Base-by-base conservation (phyloP, 1,284 basidiomycete genomes). In the Rhodotorula mucilaginosa region DNA sequence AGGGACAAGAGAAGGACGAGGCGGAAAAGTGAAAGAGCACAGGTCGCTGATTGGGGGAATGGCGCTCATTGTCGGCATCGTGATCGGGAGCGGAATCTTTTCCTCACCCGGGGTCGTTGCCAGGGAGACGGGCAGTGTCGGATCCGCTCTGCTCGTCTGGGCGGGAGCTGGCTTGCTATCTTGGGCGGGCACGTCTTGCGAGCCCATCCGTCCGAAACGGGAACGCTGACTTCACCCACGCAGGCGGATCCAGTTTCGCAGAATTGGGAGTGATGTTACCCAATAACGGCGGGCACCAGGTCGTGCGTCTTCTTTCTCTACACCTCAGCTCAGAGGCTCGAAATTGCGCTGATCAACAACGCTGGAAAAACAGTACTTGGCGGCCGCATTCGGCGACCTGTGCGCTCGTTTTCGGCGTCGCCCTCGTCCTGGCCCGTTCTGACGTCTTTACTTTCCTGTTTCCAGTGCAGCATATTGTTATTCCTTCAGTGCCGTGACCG, bases 191-290 rank as follows among this genome's bases (percentile, higher is more conserved):
- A 69, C 69, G 29, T 73, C 69, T 31, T 15, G 5, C 29, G 48
- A 16, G n/a, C 29, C 26, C 29, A 23, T 3, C 16, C n/a, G 21
- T 2, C 89, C 78, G 88, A 92, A 2, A 92, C 92, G 15, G 91
- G 92, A 47, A 26, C 16, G 18, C 56, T 16, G 16, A 31, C 29
- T 29, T 12, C 92, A 92, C 87, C 13, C 95, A 92, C 92, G 94
- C 93, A 21, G 93, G 94, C 2, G 79, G 78, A 2, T 71, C 68
- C 12, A 69, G 67, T 23, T 78, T 78, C 31, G 77, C 78, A 0
- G 79, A 96, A 82, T 84, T 97, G 65, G 91, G 91, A 66, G 88
- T 88, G 51, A 88, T 86, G 69, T 92, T 92, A 83, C 93, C 89
- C 67, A 85, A 90, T 76, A 92, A 81, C 78, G 94, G 93, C 39